Evolutionary conservation across 768 basidiomycete genomes (phyloP).

Genomic region (Polyporus arcularius): DNA sequence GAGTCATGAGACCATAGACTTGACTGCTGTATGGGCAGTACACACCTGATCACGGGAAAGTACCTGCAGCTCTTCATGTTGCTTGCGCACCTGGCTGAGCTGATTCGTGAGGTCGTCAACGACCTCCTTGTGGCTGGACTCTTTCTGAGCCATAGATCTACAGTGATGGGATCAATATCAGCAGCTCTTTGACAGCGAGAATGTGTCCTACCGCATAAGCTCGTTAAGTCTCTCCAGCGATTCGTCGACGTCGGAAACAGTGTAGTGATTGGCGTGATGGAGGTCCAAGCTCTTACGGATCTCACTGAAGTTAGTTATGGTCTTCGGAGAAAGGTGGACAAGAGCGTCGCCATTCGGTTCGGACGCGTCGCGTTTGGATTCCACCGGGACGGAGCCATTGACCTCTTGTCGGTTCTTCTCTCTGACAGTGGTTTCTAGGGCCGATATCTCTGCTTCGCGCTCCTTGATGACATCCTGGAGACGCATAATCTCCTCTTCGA

Average conservation of each 20-base stretch:
- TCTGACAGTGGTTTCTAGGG: conserved; percentile 60
- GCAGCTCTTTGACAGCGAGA: conserved; percentile 10
- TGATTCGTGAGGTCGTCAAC: conserved; percentile 74
- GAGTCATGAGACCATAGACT: neutral
- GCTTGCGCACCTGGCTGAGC: conserved; percentile 67
- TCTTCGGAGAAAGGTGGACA: conserved; percentile 64
- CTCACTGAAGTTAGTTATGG: conserved; percentile 71
- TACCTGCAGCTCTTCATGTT: conserved; percentile 79
- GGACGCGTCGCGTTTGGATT: conserved; percentile 1
- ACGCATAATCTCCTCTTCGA: conserved; percentile 95
- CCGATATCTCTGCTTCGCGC: conserved; percentile 86
- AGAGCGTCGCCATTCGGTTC: conserved; percentile 27
- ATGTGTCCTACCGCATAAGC: conserved; percentile 77
- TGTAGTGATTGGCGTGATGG: conserved; percentile 31
- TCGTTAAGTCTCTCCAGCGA: conserved; percentile 83
- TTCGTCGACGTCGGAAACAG: conserved; percentile 56
- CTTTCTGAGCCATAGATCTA: conserved; percentile 98
- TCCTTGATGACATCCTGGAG: conserved; percentile 90
- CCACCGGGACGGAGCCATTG: neutral
- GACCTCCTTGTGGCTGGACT: conserved; percentile 81
- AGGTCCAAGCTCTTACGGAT: conserved; percentile 68
- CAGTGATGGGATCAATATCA: neutral
- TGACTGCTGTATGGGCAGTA: neutral
- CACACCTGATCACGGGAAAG: conserved; percentile 84
- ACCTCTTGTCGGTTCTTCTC: conserved; percentile 31